These are phyloP conservation scores for Peniophora sp. DNA, from an alignment of 1,284 basidiomycete genomes.

Conservation along the genomic window DNA sequence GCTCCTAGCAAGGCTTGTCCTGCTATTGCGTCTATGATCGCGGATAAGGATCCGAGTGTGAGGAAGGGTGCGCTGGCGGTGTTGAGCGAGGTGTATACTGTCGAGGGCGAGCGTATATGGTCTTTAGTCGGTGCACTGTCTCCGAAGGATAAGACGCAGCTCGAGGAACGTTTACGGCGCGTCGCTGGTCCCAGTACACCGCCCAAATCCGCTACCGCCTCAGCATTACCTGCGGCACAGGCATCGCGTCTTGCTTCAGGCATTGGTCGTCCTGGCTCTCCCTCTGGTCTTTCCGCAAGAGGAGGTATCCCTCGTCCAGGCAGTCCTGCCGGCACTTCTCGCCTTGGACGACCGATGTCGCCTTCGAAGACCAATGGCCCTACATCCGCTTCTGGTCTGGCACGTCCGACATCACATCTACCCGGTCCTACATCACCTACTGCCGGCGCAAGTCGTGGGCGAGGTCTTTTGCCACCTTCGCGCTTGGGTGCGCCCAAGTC, in stretches of 20 bases:
- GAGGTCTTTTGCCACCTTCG: slow-evolving; percentile 56
- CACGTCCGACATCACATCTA: slow-evolving; percentile 33
- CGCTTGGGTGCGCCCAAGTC: slow-evolving; percentile 55
- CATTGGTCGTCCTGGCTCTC: slow-evolving; percentile 47
- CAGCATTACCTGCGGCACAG: slow-evolving; percentile 25
- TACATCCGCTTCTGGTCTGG: slow-evolving; percentile 32
- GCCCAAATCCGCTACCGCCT: slow-evolving; percentile 29
- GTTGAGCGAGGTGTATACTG: slow-evolving; percentile 77
- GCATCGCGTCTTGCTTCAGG: slow-evolving; percentile 46
- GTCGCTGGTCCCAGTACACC: slow-evolving; percentile 59
- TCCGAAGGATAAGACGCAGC: slow-evolving; percentile 83
- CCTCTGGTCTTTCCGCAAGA: slow-evolving; percentile 29
- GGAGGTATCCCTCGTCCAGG: slow-evolving; percentile 47
- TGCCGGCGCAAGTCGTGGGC: slow-evolving; percentile 32
- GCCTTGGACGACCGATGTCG: slow-evolving; percentile 55
- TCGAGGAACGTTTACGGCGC: slow-evolving; percentile 85
- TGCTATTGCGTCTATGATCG: slow-evolving; percentile 72
- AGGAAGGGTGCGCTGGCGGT: slow-evolving; percentile 76
- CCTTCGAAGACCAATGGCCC: slow-evolving; percentile 37
- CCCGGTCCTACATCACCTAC: slow-evolving; percentile 38
- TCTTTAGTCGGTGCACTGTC: slow-evolving; percentile 68
- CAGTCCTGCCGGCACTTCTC: slow-evolving; percentile 56
- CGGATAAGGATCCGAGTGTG: slow-evolving; percentile 83
- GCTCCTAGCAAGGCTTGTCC: slow-evolving; percentile 71
- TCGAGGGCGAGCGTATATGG: slow-evolving; percentile 86